Conservation (phyloP, 495 filamentous ascomycete genomes). For the Aspergillus coremiiformis region DNA sequence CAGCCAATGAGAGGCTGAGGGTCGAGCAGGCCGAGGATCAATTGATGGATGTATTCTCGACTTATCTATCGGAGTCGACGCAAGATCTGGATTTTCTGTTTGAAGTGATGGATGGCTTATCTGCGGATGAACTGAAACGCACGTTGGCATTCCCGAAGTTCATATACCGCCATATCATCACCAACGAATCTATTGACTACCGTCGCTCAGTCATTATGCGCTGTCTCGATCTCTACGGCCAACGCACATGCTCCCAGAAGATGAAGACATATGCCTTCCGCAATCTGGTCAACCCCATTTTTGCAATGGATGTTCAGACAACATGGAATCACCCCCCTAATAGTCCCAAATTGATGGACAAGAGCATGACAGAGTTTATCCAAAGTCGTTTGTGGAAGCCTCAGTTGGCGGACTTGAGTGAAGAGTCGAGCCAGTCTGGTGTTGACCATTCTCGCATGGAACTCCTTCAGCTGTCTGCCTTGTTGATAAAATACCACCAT, state of each 20-base stretch:
- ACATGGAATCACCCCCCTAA: constrained; percentile 46
- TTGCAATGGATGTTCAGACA: constrained; percentile 91
- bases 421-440: constrained; percentile 77
- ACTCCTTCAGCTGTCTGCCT: constrained; percentile 83
- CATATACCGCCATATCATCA: constrained; percentile 80
- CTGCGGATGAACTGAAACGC: constrained; percentile 69
- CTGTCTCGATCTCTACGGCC: constrained; percentile 81
- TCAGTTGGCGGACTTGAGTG: constrained; percentile 71
- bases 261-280: constrained; percentile 90
- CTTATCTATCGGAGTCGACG: constrained; percentile 63
- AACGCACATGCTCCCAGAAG: constrained; percentile 68
- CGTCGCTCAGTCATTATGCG: constrained; percentile 77
- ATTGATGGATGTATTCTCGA: constrained; percentile 77
- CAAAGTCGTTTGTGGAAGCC: constrained; percentile 92
- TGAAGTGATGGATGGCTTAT: constrained; percentile 74
- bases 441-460: constrained; percentile 97
- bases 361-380: constrained; percentile 80
- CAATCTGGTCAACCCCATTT: constrained; percentile 88
- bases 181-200: constrained; percentile 78
- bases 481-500: constrained; percentile 90
- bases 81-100: constrained; percentile 88
- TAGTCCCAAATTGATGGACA: constrained; percentile 73
- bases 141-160: constrained; percentile 69
- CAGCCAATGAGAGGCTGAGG: constrained; percentile 67
- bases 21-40: constrained; percentile 85